Evolutionary conservation across 192 early-diverging fungal species (phyloP), one percentile per base, ranked within the genome.

Genomic region (Spizellomyces sp.): DNA sequence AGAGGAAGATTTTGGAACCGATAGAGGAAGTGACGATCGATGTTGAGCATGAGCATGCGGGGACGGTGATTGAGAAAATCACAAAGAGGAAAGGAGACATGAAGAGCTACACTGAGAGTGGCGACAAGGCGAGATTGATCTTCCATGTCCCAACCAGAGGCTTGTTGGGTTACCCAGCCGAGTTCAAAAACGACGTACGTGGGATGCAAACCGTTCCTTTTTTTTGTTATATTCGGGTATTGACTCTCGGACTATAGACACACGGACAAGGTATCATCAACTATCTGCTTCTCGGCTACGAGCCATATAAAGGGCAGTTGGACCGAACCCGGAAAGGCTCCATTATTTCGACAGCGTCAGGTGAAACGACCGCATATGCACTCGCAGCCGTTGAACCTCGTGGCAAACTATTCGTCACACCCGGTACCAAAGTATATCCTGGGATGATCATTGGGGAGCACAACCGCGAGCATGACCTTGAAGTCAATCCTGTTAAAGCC

Each of bases 391-490:
- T 94, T 19, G 90, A 94, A 76, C 79, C 91, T 9, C 90, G 93
- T 48, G 93, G 93, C 19, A 89, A 89, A 64, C 81, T 94, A 56
- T 94, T 94, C 78, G 80, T 94, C 43, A 75, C 76, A 50, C 88
- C 89, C 54, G 87, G 90, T 50, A 87, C 87, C 58, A 89, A 90
- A 60, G 88, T 90, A 8, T 94, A 94, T 67, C 86, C 89, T 19
- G 93, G 93, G 46, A 94, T 94, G 93, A 86, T 94, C 74, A 90
- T 94, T 46, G 93, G 93, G 46, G 93, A 94, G 80, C 87, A 91
- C 46, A 89, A 80, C 68, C 85, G 90, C 67, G 85, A 92, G 19
- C 83, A 83, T 45, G 93, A 94, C 70, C 69, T 94, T 58, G 91
- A 93, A 57, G 93, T 94, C 56, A 94, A 94, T 79, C 93, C 93